A percentile compares a stretch with the other conserved stretches of the same genome.
phyloP scores from a whole-genome alignment of 2,329 filamentous ascomycete species.

The Calonectria multiphialidica region DNA sequence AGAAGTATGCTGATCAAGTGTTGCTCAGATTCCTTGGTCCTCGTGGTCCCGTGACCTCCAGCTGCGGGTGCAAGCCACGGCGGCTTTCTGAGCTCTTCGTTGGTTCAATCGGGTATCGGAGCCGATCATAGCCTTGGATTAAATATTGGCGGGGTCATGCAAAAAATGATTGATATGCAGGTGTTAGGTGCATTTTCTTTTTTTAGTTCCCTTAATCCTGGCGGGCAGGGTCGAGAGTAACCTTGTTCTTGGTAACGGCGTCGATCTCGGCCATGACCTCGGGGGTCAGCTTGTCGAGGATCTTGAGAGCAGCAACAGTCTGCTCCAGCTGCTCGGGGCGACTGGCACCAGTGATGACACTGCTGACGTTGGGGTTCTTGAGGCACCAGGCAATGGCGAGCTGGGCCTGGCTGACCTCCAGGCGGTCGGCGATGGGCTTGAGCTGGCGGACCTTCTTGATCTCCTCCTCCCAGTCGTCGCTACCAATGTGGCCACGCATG shows the following conservation, averaged over 20 bases:
- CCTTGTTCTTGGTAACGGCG: slow-evolving; percentile 51
- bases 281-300: slow-evolving; percentile 61
- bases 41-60: neutral
- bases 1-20: neutral
- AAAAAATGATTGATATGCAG: neutral
- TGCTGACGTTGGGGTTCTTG: slow-evolving; percentile 66
- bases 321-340: slow-evolving; percentile 64
- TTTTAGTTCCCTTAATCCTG: slow-evolving; percentile 27
- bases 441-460: slow-evolving; percentile 59
- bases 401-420: slow-evolving; percentile 65
- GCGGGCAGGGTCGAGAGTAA: slow-evolving; percentile 40
- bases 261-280: slow-evolving; percentile 65
- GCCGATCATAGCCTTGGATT: neutral
- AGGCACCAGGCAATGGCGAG: slow-evolving; percentile 66
- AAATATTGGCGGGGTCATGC: neutral
- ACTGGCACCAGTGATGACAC: slow-evolving; percentile 66
- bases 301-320: slow-evolving; percentile 60
- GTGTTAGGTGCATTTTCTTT: neutral
- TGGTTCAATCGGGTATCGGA: neutral
- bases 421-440: slow-evolving; percentile 66
- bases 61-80: neutral
- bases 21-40: neutral
- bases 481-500: slow-evolving; percentile 58
- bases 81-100: neutral
- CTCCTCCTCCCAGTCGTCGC: slow-evolving; percentile 64